phyloP scores from a whole-genome alignment of 768 basidiomycete species.

The Psilocybe tampanensis region DNA sequence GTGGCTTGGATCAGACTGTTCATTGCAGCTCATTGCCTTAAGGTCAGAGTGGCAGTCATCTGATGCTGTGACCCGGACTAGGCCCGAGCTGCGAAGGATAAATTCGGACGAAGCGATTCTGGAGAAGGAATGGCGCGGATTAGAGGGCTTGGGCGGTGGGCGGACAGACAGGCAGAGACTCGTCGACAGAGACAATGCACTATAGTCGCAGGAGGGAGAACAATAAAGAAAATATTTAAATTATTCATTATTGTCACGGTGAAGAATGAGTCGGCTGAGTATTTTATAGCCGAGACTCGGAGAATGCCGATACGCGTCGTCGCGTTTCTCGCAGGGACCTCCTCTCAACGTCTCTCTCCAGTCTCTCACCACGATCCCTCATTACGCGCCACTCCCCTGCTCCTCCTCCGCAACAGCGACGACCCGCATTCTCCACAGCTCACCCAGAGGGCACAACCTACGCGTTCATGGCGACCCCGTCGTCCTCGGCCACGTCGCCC shows the following conservation, averaged over 20 bases:
- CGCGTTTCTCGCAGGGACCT: constrained; percentile 44
- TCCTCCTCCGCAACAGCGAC: constrained; percentile 37
- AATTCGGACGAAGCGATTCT: constrained; percentile 15
- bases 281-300: constrained; percentile 45
- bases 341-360: constrained; percentile 29
- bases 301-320: constrained; percentile 55
- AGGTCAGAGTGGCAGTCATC: constrained; percentile 36
- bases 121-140: constrained; percentile 4
- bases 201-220: too few species aligned
- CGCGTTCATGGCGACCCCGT: constrained; percentile 75
- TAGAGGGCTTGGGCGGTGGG: constrained; percentile 5
- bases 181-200: constrained; percentile 10
- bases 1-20: constrained; percentile 14
- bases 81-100: constrained; percentile 9
- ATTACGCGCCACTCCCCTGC: constrained; percentile 28
- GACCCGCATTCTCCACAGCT: constrained; percentile 34
- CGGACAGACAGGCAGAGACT: neutral
- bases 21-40: constrained; percentile 19
- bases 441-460: constrained; percentile 34
- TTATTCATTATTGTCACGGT: too few species aligned
- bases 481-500: constrained; percentile 81
- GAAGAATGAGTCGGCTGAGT: constrained; percentile 29
- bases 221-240: constrained; percentile 1
- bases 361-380: constrained; percentile 33
- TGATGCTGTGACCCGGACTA: constrained; percentile 25